phyloP scores from a whole-genome alignment of 2,329 filamentous ascomycete genomes.

The Paramyrothecium sp. region DNA sequence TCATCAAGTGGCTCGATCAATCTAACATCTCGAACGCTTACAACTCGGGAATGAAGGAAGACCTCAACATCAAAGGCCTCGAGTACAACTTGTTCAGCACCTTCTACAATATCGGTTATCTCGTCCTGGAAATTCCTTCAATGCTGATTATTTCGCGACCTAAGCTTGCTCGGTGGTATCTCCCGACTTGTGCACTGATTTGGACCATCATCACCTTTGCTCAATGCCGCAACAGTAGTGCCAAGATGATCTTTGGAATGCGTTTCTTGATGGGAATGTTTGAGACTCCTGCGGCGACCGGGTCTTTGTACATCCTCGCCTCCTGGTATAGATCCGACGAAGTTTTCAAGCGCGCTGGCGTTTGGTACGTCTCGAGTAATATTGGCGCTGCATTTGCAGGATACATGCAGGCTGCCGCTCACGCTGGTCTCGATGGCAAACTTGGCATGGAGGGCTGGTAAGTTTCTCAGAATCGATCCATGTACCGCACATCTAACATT shows the following conservation, averaged over 20 bases:
- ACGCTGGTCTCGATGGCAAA: constrained; percentile 12
- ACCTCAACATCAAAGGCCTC: constrained; percentile 28
- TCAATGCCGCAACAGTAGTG: constrained; percentile 6
- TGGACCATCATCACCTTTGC: constrained; percentile 13
- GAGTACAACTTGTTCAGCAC: constrained; percentile 21
- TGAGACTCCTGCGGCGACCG: constrained; percentile 15
- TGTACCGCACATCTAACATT: neutral
- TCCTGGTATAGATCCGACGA: constrained; percentile 32
- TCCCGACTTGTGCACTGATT: constrained; percentile 9
- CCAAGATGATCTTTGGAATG: constrained; percentile 10
- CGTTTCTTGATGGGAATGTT: constrained; percentile 16
- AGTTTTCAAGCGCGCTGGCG: constrained; percentile 47
- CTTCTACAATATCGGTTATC: constrained; percentile 26
- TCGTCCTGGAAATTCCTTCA: constrained; percentile 19
- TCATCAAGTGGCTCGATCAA: constrained; percentile 31
- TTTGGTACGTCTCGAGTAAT: constrained; percentile 40
- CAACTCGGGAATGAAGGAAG: constrained; percentile 36
- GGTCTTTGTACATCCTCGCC: constrained; percentile 25
- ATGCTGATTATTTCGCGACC: constrained; percentile 22
- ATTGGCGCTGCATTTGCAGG: constrained; percentile 14
- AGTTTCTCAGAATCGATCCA: neutral
- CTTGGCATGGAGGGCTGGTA: constrained; percentile 12
- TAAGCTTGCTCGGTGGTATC: constrained; percentile 6
- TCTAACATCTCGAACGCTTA: constrained; percentile 34
- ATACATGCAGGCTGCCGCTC: constrained; percentile 15